phyloP scores from a whole-genome alignment of 768 basidiomycete genomes.

The Lactarius pseudohatsudake region DNA sequence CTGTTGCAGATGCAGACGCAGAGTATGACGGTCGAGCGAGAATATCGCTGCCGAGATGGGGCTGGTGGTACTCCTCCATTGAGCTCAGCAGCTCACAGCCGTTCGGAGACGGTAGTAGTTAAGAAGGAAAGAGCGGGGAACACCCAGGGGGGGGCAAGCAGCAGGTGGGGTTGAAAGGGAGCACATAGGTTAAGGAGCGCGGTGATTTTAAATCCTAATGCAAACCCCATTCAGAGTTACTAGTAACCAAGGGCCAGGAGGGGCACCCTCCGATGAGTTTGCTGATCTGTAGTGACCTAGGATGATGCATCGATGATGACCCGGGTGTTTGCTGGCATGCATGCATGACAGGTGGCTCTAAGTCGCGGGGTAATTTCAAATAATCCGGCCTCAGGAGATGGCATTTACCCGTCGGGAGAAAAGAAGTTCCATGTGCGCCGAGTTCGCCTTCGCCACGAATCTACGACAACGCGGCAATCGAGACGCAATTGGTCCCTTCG shows the following conservation, averaged over 20 bases:
- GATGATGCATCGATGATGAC: too few species aligned
- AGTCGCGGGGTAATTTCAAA: not conserved
- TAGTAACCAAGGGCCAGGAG: not conserved
- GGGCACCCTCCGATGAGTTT: not conserved
- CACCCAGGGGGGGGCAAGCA: not conserved
- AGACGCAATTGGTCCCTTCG: not conserved
- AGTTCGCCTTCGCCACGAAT: not conserved
- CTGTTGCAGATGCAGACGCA: too few species aligned
- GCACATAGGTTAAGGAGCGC: not conserved
- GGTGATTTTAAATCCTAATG: not conserved
- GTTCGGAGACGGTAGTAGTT: not conserved
- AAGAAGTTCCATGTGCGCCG: too few species aligned
- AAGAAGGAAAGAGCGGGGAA: not conserved
- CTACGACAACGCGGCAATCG: not conserved
- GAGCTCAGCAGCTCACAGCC: not conserved
- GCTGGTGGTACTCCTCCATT: constrained; percentile 11
- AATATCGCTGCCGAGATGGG: constrained; percentile 4
- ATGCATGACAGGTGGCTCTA: not conserved
- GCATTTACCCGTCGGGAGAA: too few species aligned
- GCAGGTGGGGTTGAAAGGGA: not conserved
- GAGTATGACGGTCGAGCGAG: not conserved
- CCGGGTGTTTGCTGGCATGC: not conserved
- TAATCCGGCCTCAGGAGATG: too few species aligned
- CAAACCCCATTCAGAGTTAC: not conserved
- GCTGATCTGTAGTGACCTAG: not conserved